Evolutionary conservation across 352 stramenopile species (phyloP), one percentile per base, ranked within the genome.

Genomic region (Elongisporangium prolatum): DNA sequence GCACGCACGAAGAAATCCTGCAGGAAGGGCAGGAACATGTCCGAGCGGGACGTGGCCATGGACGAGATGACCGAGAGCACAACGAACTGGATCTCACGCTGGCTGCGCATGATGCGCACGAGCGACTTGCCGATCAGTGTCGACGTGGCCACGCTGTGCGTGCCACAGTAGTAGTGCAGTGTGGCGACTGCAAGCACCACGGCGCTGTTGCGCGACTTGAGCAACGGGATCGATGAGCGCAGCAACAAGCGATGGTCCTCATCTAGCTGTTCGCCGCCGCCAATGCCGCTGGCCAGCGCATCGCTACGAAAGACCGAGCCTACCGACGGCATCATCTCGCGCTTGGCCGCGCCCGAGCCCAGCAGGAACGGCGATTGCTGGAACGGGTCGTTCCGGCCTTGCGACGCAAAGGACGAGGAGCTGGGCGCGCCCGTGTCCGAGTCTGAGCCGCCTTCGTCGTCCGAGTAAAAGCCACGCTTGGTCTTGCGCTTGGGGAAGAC

Each of bases 81-180:
- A 9, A 99, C 89, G 72, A 98, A 99, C 84, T 99, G 96, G 68
- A 99, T 98, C 75, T 99, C 97, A 34, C 96, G 88, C 60, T 95
- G 80, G 72, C 96, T 97, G 51, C 96, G 88, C 82, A 99, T 95
- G 76, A 99, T 98, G 48, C 96, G 88, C 22, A 99, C 96, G 17
- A 99, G 80, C 37, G 97, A 97, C 72, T 98, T 98, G 57, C 93
- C 97, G 49, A 99, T 93, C 38, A 97, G 76, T 25, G 90, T 93
- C 62, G 92, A 87, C 24, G 83, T 95, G 0, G 77, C 79, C 22
- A 84, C 73, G n/a, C 80, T 96, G 49, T 90, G 83, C 28, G 84
- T 97, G 34, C 96, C 97, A 67, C 95, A 98, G 68, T 99, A 98
- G 69, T 98, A 99, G 69, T 99, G 95, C 21, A 99, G 70, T 14